Evolutionary conservation across 306 rosid genomes (phyloP), one percentile per base, ranked within the genome.

Genomic region (Lotus japonicus): DNA sequence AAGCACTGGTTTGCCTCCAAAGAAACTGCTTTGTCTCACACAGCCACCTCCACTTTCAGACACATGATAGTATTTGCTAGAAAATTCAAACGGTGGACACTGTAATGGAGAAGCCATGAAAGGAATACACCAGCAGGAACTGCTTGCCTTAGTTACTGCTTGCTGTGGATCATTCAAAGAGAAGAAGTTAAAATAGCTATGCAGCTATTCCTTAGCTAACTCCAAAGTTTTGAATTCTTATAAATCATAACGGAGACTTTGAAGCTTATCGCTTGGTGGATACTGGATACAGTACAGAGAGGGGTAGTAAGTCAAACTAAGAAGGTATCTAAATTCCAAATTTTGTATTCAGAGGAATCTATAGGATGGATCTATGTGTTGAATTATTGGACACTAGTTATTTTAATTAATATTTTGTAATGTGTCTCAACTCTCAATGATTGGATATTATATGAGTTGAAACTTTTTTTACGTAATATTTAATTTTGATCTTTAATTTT

Each of bases 11-110:
- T 89, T 84, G 70, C 90, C 95, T 67, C 79, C 85, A 77, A 92
- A 92, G 92, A 89, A 92, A 77, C 98, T 92, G 79, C 50, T 75
- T 11, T 89, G 96, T 48, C 98, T 90, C 72, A 79, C 84, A 65
- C 98, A 92, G 36, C 26, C 51, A 9, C 78, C 84, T 48, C 85
- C 89, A 76, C 50, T 81, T 69, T 66, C 86, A 51, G 84, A 67
- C 9, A 68, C 59, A 9, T 78, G 81, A 77, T 92, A 92, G 61
- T 89, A 92, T 48, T 86, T 77, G 64, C 77, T 71, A 5, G 98
- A 75, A 69, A 85, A 92, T 13, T 71, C 91, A 38, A 86, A 80
- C 0, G 95, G 96, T n/a, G 96, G 92, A 78, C 98, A 92, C n/a
- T n/a, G n/a, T n/a, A n/a, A n/a, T n/a, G n/a, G n/a, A n/a, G n/a